Conservation (phyloP, 768 basidiomycete genomes). For the Lentinula detonsa region DNA sequence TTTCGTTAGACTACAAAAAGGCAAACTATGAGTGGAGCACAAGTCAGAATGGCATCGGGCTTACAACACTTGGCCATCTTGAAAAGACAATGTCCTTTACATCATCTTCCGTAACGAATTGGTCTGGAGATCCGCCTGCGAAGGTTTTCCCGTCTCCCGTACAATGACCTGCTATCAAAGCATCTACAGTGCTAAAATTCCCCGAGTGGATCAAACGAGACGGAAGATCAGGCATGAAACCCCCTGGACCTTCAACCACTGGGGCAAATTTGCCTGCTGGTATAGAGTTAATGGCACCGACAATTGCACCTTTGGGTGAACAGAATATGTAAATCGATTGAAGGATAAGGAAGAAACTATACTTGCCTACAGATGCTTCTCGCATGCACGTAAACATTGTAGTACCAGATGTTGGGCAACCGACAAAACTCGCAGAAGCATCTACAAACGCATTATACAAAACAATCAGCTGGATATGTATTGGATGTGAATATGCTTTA, state of each 20-base stretch:
- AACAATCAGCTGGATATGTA: neutral
- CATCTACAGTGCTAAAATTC: slow-evolving; percentile 24
- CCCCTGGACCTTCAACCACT: slow-evolving; percentile 21
- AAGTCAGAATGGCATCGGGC: slow-evolving; percentile 6
- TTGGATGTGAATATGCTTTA: neutral
- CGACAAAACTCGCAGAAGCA: slow-evolving; percentile 21
- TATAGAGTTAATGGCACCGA: slow-evolving; percentile 31
- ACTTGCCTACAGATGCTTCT: slow-evolving; percentile 25
- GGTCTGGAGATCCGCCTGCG: slow-evolving; percentile 26
- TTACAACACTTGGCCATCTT: slow-evolving; percentile 29
- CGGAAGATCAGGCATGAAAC: slow-evolving; percentile 28
- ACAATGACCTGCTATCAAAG: slow-evolving; percentile 33
- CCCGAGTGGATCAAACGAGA: slow-evolving; percentile 27
- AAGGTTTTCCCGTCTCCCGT: slow-evolving; percentile 38
- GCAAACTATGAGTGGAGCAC: too few species aligned
- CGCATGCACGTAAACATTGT: slow-evolving; percentile 29
- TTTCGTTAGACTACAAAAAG: slow-evolving; percentile 25
- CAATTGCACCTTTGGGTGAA: slow-evolving; percentile 24
- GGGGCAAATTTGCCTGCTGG: slow-evolving; percentile 23
- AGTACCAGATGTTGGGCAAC: slow-evolving; percentile 20
- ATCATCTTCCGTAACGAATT: slow-evolving; percentile 35
- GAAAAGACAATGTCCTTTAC: slow-evolving; percentile 26
- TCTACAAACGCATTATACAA: slow-evolving; percentile 15
- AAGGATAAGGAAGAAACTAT: neutral
- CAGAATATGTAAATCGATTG: neutral